phyloP scores from a whole-genome alignment of 2,329 filamentous ascomycete species.

The Exophiala calicioides region DNA sequence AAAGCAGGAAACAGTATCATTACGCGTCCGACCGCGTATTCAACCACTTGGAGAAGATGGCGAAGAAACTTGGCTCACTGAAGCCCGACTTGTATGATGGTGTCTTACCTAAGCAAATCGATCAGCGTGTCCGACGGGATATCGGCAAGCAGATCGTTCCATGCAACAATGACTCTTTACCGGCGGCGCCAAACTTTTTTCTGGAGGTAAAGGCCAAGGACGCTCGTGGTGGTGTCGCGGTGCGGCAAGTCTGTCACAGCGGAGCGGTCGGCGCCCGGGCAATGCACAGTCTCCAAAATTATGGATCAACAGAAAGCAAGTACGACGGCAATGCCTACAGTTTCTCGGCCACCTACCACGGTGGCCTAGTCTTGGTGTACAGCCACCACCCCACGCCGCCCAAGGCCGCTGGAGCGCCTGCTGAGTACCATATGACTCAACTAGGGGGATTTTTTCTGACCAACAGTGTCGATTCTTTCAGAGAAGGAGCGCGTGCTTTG shows the following conservation, averaged over 20 bases:
- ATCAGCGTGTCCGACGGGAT: conserved; percentile 33
- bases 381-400: conserved; percentile 42
- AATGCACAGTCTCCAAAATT: conserved; percentile 38
- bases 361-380: conserved; percentile 42
- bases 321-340: conserved; percentile 46
- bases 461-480: conserved; percentile 34
- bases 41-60: conserved; percentile 40
- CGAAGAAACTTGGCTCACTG: conserved; percentile 29
- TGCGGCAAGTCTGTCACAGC: conserved; percentile 41
- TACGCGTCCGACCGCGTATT: conserved; percentile 35
- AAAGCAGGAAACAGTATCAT: background rate
- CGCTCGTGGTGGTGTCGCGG: conserved; percentile 36
- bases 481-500: conserved; percentile 40
- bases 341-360: conserved; percentile 37
- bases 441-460: conserved; percentile 36
- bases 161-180: conserved; percentile 34
- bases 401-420: conserved; percentile 32
- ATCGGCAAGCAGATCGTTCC: conserved; percentile 34
- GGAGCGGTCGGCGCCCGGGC: conserved; percentile 38
- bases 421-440: conserved; percentile 44
- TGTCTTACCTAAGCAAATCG: conserved; percentile 34
- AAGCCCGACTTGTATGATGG: conserved; percentile 38
- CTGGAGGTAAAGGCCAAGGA: conserved; percentile 42
- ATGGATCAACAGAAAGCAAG: conserved; percentile 32
- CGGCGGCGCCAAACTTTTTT: conserved; percentile 46